phyloP scores from a whole-genome alignment of 768 basidiomycete genomes.

The Dendrothele bispora region DNA sequence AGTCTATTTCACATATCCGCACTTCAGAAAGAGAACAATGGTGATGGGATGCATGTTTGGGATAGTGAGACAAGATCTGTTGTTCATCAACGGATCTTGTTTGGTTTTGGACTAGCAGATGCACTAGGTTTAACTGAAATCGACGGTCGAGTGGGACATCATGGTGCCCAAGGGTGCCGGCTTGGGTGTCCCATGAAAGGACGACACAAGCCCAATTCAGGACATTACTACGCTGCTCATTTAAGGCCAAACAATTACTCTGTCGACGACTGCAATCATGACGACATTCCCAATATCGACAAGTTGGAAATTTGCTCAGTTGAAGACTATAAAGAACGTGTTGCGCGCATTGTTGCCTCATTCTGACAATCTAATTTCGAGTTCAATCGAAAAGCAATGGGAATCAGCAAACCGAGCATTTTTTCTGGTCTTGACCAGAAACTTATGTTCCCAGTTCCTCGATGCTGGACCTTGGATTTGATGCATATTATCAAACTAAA shows the following conservation, averaged over 20 bases:
- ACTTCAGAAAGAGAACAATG: conserved; percentile 18
- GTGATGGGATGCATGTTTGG: conserved; percentile 27
- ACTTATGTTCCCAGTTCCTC: conserved; percentile 27
- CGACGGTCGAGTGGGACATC: conserved; percentile 29
- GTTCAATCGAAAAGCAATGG: conserved; percentile 26
- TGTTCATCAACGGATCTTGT: conserved; percentile 4
- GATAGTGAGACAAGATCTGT: conserved; percentile 14
- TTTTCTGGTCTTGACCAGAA: conserved; percentile 28
- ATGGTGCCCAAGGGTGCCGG: conserved; percentile 26
- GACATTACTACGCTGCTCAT: conserved; percentile 9
- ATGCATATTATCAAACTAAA: conserved; percentile 40
- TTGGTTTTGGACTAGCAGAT: conserved; percentile 13
- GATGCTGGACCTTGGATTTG: conserved; percentile 35
- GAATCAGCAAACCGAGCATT: conserved; percentile 34
- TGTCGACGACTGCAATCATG: neutral
- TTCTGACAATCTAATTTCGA: conserved; percentile 24
- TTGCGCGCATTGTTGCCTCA: conserved; percentile 17
- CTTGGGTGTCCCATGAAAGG: conserved; percentile 25
- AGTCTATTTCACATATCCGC: conserved; percentile 27
- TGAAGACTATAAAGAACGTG: conserved; percentile 15
- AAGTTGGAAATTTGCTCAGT: neutral
- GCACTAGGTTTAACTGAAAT: conserved; percentile 15
- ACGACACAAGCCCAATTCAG: conserved; percentile 18
- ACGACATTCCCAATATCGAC: conserved; percentile 8
- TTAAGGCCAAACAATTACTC: neutral